A percentile compares a stretch with the other conserved stretches of the same genome.
phyloP scores from a whole-genome alignment of 2,329 filamentous ascomycete genomes.

The Cladosporium sp. region DNA sequence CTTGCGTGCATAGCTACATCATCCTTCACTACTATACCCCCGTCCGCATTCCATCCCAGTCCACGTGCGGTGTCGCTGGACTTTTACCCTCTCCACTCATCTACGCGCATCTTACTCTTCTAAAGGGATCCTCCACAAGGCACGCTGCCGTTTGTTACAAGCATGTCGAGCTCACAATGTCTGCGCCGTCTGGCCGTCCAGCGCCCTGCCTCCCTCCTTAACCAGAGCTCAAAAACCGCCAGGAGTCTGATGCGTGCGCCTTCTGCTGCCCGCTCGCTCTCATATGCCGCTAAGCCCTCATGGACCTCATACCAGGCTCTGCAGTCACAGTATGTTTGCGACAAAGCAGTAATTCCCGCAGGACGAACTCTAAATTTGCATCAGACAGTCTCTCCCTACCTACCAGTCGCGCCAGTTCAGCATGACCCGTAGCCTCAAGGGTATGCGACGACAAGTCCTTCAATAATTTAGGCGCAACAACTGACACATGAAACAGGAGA shows the following conservation, averaged over 20 bases:
- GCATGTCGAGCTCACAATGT: conserved; percentile 37
- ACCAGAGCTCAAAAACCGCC: conserved; percentile 23
- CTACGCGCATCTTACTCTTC: background rate
- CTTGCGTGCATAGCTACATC: conserved; percentile 3
- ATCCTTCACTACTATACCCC: conserved; percentile 1
- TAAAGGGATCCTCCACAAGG: conserved; percentile 14
- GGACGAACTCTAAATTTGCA: conserved; percentile 18
- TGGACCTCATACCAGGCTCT: conserved; percentile 13
- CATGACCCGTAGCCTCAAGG: conserved; percentile 30
- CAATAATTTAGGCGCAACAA: background rate
- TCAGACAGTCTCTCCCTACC: conserved; percentile 26
- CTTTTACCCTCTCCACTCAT: conserved; percentile 20
- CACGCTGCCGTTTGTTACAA: conserved; percentile 24
- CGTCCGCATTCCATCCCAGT: conserved; percentile 7
- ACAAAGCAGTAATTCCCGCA: background rate
- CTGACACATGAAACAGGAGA: conserved; percentile 53
- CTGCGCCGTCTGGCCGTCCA: conserved; percentile 32
- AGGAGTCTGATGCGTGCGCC: conserved; percentile 22
- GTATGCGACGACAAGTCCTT: conserved; percentile 19
- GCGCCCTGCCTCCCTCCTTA: conserved; percentile 26
- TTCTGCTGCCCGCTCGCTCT: conserved; percentile 21
- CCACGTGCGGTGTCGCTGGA: background rate
- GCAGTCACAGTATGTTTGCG: conserved; percentile 12
- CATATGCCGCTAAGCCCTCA: conserved; percentile 18
- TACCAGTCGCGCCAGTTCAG: conserved; percentile 31